phyloP scores from a whole-genome alignment of 169 alveolate genomes.

The Besnoitia besnoiti region DNA sequence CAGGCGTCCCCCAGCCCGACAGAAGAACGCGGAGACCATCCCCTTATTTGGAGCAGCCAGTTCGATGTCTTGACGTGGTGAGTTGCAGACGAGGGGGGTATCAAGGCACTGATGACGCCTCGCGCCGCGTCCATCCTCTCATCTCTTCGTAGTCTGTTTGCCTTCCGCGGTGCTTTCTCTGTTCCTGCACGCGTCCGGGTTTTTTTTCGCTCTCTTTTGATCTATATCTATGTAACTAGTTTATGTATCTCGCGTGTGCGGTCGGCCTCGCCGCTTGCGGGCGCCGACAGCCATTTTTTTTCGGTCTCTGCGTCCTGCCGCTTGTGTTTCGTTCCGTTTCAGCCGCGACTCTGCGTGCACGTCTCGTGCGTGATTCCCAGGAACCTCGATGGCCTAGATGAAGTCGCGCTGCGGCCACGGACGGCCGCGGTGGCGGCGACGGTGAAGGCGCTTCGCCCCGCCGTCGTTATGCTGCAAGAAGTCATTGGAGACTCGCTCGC shows the following conservation, averaged over 20 bases:
- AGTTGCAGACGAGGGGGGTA: background rate
- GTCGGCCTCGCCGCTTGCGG: too few species aligned
- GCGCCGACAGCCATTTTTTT: too few species aligned
- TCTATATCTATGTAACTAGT: too few species aligned
- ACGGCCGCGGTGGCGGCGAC: slow-evolving; percentile 7
- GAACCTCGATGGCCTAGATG: slow-evolving; percentile 61
- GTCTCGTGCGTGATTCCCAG: background rate
- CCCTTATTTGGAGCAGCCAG: slow-evolving; percentile 32
- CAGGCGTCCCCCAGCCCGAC: background rate
- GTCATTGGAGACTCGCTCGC: slow-evolving; percentile 26
- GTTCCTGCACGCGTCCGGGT: too few species aligned
- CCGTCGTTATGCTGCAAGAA: slow-evolving; percentile 56
- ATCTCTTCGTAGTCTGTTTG: background rate
- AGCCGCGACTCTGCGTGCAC: too few species aligned
- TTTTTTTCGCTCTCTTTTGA: background rate
- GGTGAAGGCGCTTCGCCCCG: slow-evolving; percentile 52
- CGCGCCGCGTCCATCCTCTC: background rate
- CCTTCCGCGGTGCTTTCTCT: background rate
- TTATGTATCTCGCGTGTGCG: too few species aligned
- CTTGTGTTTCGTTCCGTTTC: too few species aligned
- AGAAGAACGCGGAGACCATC: background rate
- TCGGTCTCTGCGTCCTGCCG: too few species aligned
- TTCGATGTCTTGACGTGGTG: slow-evolving; percentile 57
- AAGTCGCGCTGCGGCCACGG: slow-evolving; percentile 49
- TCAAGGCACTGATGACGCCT: background rate